Conservation (phyloP, 805 yeast genomes). For the Kluyveromyces wickerhamii region DNA sequence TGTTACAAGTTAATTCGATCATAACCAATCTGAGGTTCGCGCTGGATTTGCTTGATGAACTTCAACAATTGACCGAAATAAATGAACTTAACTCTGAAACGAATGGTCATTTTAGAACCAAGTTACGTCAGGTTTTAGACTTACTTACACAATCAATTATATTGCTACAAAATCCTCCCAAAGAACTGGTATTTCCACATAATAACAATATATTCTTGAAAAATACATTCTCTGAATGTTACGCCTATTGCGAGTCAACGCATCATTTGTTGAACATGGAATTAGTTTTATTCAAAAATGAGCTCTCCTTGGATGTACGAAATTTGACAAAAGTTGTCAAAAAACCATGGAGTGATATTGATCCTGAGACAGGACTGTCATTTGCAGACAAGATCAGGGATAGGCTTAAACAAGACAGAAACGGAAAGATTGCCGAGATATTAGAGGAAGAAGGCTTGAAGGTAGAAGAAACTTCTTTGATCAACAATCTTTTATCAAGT, state of each 20-base stretch:
- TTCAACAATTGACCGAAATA: slow-evolving; percentile 23
- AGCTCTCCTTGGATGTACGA: slow-evolving; percentile 52
- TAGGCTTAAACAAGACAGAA: slow-evolving; percentile 41
- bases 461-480: slow-evolving; percentile 25
- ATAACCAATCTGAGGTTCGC: slow-evolving; percentile 18
- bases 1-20: slow-evolving; percentile 30
- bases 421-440: slow-evolving; percentile 32
- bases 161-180: slow-evolving; percentile 43
- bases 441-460: slow-evolving; percentile 33
- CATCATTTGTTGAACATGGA: slow-evolving; percentile 44
- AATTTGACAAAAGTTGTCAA: slow-evolving; percentile 41
- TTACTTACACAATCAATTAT: slow-evolving; percentile 19
- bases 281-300: slow-evolving; percentile 51
- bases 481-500: slow-evolving; percentile 31
- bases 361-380: slow-evolving; percentile 39
- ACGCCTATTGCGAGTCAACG: slow-evolving; percentile 22
- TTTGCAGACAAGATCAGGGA: slow-evolving; percentile 52
- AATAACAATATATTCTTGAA: slow-evolving; percentile 42
- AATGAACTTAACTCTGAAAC: slow-evolving; percentile 25
- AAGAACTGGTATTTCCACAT: slow-evolving; percentile 49
- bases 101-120: slow-evolving; percentile 22
- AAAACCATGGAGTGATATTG: slow-evolving; percentile 56
- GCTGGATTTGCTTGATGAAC: slow-evolving; percentile 33
- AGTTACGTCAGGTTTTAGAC: slow-evolving; percentile 15
- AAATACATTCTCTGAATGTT: slow-evolving; percentile 33